Conservation (phyloP, 164 flowering plant species). For the grape (Vitis vinifera) region DNA sequence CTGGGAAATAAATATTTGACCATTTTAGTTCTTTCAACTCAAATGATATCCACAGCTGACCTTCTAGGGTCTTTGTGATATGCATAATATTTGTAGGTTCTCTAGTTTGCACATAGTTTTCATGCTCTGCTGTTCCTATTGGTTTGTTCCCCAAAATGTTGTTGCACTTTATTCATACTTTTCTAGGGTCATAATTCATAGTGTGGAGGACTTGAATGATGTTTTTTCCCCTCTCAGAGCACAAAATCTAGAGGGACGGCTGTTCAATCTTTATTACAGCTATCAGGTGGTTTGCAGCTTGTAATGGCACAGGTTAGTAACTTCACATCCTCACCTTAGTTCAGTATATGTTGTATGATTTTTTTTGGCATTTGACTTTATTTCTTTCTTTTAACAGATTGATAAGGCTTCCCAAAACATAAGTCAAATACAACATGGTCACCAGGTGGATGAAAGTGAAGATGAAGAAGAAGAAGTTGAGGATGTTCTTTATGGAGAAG, state of each 20-base stretch:
- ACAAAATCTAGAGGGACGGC: constrained; percentile 51
- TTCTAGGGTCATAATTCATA: neutral
- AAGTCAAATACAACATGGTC: constrained; percentile 21
- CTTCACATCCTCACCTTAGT: neutral
- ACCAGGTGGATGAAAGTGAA: constrained; percentile 42
- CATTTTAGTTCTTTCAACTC: neutral
- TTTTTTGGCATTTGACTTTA: neutral
- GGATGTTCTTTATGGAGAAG: constrained; percentile 52
- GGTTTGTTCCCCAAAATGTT: neutral
- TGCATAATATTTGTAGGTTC: neutral
- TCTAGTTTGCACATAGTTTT: neutral
- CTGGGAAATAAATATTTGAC: neutral
- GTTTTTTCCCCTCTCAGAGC: constrained; percentile 45
- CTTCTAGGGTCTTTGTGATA: neutral
- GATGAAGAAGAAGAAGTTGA: constrained; percentile 52
- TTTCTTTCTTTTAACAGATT: constrained; percentile 37
- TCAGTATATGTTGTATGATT: neutral
- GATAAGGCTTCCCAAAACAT: constrained; percentile 47
- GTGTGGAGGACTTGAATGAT: neutral
- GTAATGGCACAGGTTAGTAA: constrained; percentile 66
- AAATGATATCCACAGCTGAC: no score
- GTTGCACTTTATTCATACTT: neutral
- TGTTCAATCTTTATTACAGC: constrained; percentile 58
- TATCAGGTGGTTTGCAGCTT: constrained; percentile 84
- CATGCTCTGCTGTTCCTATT: neutral